Percentiles rank a stretch among this genome's conserved stretches.
Conservation (phyloP, 805 yeast genomes). For the Jamesozyma jinghongensis region DNA sequence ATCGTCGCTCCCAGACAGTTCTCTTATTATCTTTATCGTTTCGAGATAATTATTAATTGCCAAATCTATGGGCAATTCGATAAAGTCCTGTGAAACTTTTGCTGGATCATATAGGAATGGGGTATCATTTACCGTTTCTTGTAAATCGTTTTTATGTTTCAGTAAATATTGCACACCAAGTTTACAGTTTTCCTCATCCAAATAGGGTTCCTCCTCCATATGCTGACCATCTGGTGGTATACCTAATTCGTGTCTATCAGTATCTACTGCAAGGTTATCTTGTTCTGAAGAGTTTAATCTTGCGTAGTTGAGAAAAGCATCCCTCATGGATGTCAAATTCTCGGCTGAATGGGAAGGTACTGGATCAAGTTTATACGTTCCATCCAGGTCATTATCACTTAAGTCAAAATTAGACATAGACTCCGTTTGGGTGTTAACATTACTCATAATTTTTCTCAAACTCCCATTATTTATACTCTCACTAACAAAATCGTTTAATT, state of each 20-base stretch:
- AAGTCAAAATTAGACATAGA: conserved; percentile 26
- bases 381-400: conserved; percentile 19
- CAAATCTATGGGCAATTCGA: conserved; percentile 5
- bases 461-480: conserved; percentile 13
- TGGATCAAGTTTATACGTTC: conserved; percentile 6
- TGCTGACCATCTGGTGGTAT: background rate
- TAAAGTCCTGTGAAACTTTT: background rate
- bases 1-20: conserved; percentile 8
- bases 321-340: background rate
- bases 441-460: conserved; percentile 10
- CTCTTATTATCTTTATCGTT: conserved; percentile 10
- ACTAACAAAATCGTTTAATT: conserved; percentile 13
- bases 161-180: conserved; percentile 1
- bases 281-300: conserved; percentile 1
- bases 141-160: background rate
- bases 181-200: conserved; percentile 5
- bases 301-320: too few relatives aligned
- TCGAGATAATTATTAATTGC: conserved; percentile 13
- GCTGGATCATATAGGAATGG: conserved; percentile 5
- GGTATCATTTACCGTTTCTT: background rate
- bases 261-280: background rate
- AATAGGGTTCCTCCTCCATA: background rate
- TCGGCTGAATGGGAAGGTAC: background rate
- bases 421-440: conserved; percentile 15
- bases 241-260: background rate